Conservation (phyloP, 2,329 filamentous ascomycete species). For the Coleophoma eucalyptorum region DNA sequence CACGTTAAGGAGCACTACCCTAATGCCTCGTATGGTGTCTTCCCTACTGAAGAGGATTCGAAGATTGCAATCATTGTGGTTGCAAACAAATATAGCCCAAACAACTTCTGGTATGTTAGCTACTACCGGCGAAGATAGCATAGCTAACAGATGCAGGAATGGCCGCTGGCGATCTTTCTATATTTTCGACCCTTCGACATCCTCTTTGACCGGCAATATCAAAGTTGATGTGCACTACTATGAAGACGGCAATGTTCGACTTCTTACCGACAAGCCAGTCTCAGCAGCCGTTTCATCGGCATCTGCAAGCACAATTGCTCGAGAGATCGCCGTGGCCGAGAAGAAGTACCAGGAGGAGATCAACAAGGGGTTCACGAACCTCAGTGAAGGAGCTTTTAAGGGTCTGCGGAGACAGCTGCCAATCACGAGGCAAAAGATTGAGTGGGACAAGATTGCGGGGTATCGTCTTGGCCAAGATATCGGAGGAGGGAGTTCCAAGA, state of each 20-base stretch:
- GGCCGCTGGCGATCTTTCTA: constrained; percentile 94
- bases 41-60: constrained; percentile 71
- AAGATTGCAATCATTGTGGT: constrained; percentile 80
- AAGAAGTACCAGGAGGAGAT: constrained; percentile 95
- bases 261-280: constrained; percentile 82
- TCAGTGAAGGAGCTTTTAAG: constrained; percentile 97
- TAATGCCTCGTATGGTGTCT: constrained; percentile 75
- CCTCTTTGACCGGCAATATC: constrained; percentile 70
- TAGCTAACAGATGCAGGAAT: constrained; percentile 56
- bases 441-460: constrained; percentile 97
- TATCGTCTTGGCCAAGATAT: constrained; percentile 84
- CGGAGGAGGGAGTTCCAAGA: constrained; percentile 59
- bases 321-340: constrained; percentile 75
- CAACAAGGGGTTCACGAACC: constrained; percentile 80
- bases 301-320: constrained; percentile 57
- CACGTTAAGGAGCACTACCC: constrained; percentile 90
- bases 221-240: constrained; percentile 99
- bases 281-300: constrained; percentile 56
- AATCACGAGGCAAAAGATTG: constrained; percentile 96
- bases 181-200: constrained; percentile 67
- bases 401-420: constrained; percentile 86
- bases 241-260: constrained; percentile 94
- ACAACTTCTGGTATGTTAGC: constrained; percentile 81
- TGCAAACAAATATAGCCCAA: constrained; percentile 94
- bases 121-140: no score